Conservation (phyloP, 805 yeast genomes). For the Metschnikowia picachoensis region DNA sequence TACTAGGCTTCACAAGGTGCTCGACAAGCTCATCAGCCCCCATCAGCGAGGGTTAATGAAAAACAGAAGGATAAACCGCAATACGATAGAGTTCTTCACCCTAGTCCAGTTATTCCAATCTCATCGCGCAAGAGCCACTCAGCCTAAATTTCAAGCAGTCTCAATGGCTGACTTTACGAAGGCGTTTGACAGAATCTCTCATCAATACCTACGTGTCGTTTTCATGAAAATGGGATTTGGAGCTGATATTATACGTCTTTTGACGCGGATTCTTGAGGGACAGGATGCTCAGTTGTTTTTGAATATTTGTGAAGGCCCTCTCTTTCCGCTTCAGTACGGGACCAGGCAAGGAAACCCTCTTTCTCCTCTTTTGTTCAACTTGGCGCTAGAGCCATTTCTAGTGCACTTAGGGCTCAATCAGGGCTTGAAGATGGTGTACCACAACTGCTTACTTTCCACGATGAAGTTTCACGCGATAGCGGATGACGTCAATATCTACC, state of each 20-base stretch:
- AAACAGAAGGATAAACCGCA: conserved; percentile 1
- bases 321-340: too few relatives aligned
- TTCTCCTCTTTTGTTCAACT: conserved; percentile 3
- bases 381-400: conserved; percentile 7
- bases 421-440: not conserved
- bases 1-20: not conserved
- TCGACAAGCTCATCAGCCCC: not conserved
- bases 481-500: conserved; percentile 5
- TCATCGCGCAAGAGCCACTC: not conserved
- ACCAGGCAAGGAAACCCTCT: too few relatives aligned
- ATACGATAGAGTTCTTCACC: conserved; percentile 3
- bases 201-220: not conserved
- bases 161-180: conserved; percentile 4
- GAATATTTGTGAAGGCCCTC: conserved; percentile 6
- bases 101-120: not conserved
- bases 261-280: conserved; percentile 7
- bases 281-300: too few relatives aligned
- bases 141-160: not conserved
- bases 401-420: not conserved
- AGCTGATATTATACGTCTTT: not conserved
- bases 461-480: conserved; percentile 8
- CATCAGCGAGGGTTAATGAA: conserved; percentile 5
- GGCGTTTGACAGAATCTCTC: conserved; percentile 2
- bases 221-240: conserved; percentile 1
- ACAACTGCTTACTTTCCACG: not conserved